phyloP scores from a whole-genome alignment of 2,329 filamentous ascomycete species.

The Rhinocladiella similis region DNA sequence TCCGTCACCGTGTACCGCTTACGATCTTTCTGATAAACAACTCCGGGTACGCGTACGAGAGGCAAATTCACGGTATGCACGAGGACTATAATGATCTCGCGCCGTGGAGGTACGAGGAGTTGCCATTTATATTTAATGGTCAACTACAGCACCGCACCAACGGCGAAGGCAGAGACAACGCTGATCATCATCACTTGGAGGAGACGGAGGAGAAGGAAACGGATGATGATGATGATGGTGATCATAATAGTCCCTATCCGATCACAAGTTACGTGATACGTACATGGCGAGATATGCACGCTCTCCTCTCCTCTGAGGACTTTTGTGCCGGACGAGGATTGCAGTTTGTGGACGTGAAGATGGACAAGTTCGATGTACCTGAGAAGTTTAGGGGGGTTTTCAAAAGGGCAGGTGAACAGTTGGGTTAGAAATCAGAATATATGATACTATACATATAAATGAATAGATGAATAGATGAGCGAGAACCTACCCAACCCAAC shows the following conservation, averaged over 20 bases:
- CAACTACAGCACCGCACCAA: constrained; percentile 45
- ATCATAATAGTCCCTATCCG: constrained; percentile 6
- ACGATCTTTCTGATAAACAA: constrained; percentile 89
- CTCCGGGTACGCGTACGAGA: constrained; percentile 85
- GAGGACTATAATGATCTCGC: constrained; percentile 79
- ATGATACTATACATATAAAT: too few species aligned
- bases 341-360: constrained; percentile 78
- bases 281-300: constrained; percentile 67
- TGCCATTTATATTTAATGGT: constrained; percentile 69
- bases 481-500: too few species aligned
- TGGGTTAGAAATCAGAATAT: constrained; percentile 6
- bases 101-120: constrained; percentile 70
- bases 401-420: constrained; percentile 16
- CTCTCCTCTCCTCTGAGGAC: constrained; percentile 62
- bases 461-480: too few species aligned
- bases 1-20: constrained; percentile 70
- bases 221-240: constrained; percentile 47
- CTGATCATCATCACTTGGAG: too few species aligned
- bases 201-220: too few species aligned
- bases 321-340: constrained; percentile 58
- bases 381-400: constrained; percentile 28
- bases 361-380: constrained; percentile 78
- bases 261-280: constrained; percentile 56
- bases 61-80: constrained; percentile 81
- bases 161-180: too few species aligned